Evolutionary conservation across 2,329 filamentous ascomycete species (phyloP), one percentile per base, ranked within the genome.

Genomic region (Alternaria viburni): DNA sequence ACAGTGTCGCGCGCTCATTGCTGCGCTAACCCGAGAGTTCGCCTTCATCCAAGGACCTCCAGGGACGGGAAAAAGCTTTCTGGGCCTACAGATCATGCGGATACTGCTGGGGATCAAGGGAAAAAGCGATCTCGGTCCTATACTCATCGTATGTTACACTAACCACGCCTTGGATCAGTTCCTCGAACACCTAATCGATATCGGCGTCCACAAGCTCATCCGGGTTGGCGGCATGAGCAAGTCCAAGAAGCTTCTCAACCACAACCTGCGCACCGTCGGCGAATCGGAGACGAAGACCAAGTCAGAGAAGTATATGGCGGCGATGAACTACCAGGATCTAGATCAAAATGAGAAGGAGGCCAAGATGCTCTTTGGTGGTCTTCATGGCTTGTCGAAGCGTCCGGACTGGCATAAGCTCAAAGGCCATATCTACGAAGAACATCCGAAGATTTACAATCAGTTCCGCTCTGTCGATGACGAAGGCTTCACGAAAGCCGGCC

Each of bases 21-120:
- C 83, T 17, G 83, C 87, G 3, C 76, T 92, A 0, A 82, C 80
- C 0, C 81, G 83, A 1, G 82, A 83, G 32, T 75, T 91, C 9
- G 85, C 87, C 1, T 80, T 91, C 5, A 89, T 91, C 11, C 89
- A 92, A 78, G 90, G 90, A 0, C 90, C 90, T 0, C 90, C 90
- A 0, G 90, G 90, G 0, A 92, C 90, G 0, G 90, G 90, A 0
- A 92, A 92, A 72, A 86, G 83, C 5, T 91, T 85, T 66, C 83
- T 85, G 0, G 89, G 89, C 3, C 82, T 88, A 2, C 82, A 85
- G 46, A 74, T 91, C n/a, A 84, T 90, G 62, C 85, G 86, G 62
- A 81, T 84, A 0, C 72, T 90, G 6, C 70, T 90, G 81, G 11
- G 84, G 81, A 76, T 78, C 58, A 80, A 76, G 28, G 46, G 64